phyloP scores from a whole-genome alignment of 495 filamentous ascomycete genomes.

The Lophiostoma macrostomum region DNA sequence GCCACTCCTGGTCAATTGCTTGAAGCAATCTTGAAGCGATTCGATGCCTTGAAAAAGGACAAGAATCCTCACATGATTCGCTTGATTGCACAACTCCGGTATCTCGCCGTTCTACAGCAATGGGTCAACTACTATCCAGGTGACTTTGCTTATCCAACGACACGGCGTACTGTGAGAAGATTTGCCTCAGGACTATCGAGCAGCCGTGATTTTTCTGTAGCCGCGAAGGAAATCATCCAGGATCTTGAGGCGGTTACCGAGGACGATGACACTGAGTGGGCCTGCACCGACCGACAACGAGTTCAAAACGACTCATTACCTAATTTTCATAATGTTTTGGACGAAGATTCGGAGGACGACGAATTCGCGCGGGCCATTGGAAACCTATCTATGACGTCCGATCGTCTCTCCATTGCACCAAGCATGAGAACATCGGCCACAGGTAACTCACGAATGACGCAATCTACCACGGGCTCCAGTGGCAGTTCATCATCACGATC shows the following conservation, averaged over 20 bases:
- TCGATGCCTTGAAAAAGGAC: constrained; percentile 58
- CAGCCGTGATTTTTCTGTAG: constrained; percentile 72
- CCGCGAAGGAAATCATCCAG: constrained; percentile 74
- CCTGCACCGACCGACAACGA: constrained; percentile 38
- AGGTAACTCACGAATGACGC: constrained; percentile 20
- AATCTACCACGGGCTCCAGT: constrained; percentile 27
- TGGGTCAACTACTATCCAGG: constrained; percentile 91
- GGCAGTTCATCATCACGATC: constrained; percentile 44
- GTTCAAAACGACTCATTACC: constrained; percentile 7
- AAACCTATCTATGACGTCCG: constrained; percentile 23
- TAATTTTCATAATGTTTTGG: constrained; percentile 28
- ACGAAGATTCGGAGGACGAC: constrained; percentile 32
- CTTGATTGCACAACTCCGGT: constrained; percentile 74
- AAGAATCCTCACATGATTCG: constrained; percentile 59
- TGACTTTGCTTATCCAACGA: constrained; percentile 82
- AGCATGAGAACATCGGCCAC: constrained; percentile 33
- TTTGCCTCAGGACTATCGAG: constrained; percentile 68
- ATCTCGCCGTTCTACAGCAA: constrained; percentile 77
- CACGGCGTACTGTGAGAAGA: constrained; percentile 62
- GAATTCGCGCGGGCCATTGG: constrained; percentile 30
- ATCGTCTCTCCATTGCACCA: constrained; percentile 21
- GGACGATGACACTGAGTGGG: constrained; percentile 45
- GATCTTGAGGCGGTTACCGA: constrained; percentile 57
- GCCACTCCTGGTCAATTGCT: constrained; percentile 75
- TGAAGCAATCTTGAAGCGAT: constrained; percentile 66